Conservation (phyloP, 352 stramenopile genomes). For the Phytophthora cryptogea region DNA sequence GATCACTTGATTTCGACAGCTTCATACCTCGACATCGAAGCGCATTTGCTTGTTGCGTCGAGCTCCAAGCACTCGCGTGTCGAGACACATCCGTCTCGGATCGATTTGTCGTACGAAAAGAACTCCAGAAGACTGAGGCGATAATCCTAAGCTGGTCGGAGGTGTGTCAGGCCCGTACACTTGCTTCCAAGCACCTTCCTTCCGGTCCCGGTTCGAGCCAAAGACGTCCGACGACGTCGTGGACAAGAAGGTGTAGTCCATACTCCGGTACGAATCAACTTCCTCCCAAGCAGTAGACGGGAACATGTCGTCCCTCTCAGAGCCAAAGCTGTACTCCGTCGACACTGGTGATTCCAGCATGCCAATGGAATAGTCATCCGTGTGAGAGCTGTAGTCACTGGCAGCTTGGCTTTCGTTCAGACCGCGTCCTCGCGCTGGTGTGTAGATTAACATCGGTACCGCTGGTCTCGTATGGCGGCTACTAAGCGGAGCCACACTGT, state of each 20-base stretch:
- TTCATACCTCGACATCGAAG: slow-evolving; percentile 29
- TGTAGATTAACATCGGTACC: slow-evolving; percentile 26
- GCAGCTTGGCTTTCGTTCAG: slow-evolving; percentile 13
- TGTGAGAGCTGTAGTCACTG: slow-evolving; percentile 35
- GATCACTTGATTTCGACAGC: background rate
- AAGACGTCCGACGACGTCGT: slow-evolving; percentile 36
- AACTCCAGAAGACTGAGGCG: slow-evolving; percentile 17
- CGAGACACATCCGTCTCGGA: slow-evolving; percentile 25
- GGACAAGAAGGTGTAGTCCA: slow-evolving; percentile 31
- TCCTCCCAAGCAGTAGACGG: slow-evolving; percentile 24
- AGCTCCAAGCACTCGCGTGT: slow-evolving; percentile 17
- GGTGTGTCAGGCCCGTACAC: slow-evolving; percentile 22
- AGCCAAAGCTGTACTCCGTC: slow-evolving; percentile 36
- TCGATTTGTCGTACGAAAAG: slow-evolving; percentile 34
- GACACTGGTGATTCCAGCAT: slow-evolving; percentile 39
- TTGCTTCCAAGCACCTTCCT: slow-evolving; percentile 27
- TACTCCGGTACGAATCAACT: slow-evolving; percentile 36
- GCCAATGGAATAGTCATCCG: slow-evolving; percentile 39
- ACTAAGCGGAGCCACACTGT: slow-evolving; percentile 29
- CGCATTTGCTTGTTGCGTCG: slow-evolving; percentile 18
- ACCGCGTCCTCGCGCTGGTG: slow-evolving; percentile 13
- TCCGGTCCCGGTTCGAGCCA: slow-evolving; percentile 25
- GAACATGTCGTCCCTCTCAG: slow-evolving; percentile 29
- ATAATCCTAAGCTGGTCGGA: slow-evolving; percentile 8
- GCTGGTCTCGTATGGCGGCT: slow-evolving; percentile 27